These are phyloP conservation scores for Gossypium ekmanianum DNA, from an alignment of 345 rosid species.

Conservation along the genomic window DNA sequence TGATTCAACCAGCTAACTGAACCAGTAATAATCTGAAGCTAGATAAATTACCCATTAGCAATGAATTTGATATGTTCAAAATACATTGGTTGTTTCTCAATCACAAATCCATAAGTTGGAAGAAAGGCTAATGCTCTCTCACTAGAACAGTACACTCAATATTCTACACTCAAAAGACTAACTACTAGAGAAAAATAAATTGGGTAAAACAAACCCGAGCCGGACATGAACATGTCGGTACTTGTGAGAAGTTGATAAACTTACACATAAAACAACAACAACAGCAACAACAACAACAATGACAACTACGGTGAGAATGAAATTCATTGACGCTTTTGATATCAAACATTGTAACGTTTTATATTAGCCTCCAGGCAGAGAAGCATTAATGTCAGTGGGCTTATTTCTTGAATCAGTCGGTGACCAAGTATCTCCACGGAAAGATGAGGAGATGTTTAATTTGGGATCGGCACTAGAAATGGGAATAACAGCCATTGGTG, in stretches of 20 bases:
- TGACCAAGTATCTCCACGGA: slow-evolving; percentile 49
- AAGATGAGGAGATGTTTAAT: slow-evolving; percentile 34
- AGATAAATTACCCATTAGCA: background rate
- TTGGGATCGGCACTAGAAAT: slow-evolving; percentile 41
- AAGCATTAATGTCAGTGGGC: slow-evolving; percentile 52
- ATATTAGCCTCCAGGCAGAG: slow-evolving; percentile 40
- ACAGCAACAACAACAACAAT: slow-evolving; percentile 29
- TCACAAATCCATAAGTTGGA: slow-evolving; percentile 22
- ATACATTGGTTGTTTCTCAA: slow-evolving; percentile 15
- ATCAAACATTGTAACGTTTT: slow-evolving; percentile 13
- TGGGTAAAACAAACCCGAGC: slow-evolving; percentile 5
- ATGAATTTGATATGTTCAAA: slow-evolving; percentile 8
- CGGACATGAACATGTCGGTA: slow-evolving; percentile 19
- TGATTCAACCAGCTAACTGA: background rate
- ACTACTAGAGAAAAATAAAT: background rate
- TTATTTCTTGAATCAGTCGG: slow-evolving; percentile 45
- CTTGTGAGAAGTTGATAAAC: slow-evolving; percentile 13
- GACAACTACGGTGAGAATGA: slow-evolving; percentile 19
- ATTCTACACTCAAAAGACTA: background rate
- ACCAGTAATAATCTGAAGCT: background rate
- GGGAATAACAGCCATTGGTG: slow-evolving; percentile 31
- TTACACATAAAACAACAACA: slow-evolving; percentile 23
- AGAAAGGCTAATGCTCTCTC: background rate
- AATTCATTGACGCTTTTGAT: slow-evolving; percentile 27
- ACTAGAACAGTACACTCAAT: background rate